Conservation (phyloP, 495 filamentous ascomycete genomes). For the Penicillium flavigenum region DNA sequence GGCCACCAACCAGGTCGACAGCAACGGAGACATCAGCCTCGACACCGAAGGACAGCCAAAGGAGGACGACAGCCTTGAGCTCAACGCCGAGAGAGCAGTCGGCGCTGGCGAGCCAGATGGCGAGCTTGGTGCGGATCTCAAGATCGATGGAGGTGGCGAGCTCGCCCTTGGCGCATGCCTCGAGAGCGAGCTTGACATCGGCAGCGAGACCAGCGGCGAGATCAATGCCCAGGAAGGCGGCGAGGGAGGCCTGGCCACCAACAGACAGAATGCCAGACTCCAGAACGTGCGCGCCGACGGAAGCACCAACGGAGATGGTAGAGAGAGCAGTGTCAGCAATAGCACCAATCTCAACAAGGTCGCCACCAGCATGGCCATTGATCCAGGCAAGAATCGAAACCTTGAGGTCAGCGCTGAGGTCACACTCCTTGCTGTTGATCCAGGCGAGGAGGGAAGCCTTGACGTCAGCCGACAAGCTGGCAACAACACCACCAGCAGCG, state of each 20-base stretch:
- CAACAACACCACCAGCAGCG: constrained; percentile 39
- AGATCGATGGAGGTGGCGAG: constrained; percentile 31
- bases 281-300: constrained; percentile 35
- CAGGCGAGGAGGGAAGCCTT: constrained; percentile 37
- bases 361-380: constrained; percentile 31
- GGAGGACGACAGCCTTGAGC: constrained; percentile 42
- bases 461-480: constrained; percentile 37
- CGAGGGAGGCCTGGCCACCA: constrained; percentile 36
- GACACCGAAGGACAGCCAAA: constrained; percentile 44
- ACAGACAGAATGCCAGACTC: constrained; percentile 32
- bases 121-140: constrained; percentile 36
- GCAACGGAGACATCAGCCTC: constrained; percentile 31
- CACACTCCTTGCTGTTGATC: constrained; percentile 32
- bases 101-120: constrained; percentile 41
- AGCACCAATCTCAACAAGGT: constrained; percentile 31
- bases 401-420: constrained; percentile 34
- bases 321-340: constrained; percentile 34
- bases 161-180: constrained; percentile 35
- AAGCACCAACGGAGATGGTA: constrained; percentile 39
- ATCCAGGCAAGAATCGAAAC: constrained; percentile 38
- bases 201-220: constrained; percentile 31
- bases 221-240: constrained; percentile 38
- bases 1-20: constrained; percentile 29
- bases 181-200: constrained; percentile 32
- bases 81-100: constrained; percentile 41